These are phyloP conservation scores for Macrophomina tecta DNA, from an alignment of 2,329 filamentous ascomycete species.

Conservation along the genomic window DNA sequence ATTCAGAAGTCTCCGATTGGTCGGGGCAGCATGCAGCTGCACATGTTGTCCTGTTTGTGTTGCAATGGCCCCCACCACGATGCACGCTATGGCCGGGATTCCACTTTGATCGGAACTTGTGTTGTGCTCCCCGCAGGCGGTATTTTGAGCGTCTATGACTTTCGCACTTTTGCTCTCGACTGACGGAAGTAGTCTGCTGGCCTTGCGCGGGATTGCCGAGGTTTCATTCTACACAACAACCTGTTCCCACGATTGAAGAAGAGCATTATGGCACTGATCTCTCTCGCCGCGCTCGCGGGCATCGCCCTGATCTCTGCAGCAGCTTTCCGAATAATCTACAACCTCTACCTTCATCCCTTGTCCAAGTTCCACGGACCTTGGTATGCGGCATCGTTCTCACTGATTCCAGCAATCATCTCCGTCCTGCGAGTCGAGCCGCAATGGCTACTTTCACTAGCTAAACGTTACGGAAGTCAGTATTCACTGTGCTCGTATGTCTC, in stretches of 20 bases:
- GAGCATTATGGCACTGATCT: neutral
- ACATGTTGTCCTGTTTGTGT: neutral
- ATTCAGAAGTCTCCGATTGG: neutral
- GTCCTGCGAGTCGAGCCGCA: conserved; percentile 38
- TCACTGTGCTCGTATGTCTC: neutral
- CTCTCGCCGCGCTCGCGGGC: neutral
- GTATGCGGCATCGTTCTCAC: conserved; percentile 17
- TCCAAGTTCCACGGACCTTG: conserved; percentile 20
- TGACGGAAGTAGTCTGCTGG: neutral
- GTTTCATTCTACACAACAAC: neutral
- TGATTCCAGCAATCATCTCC: conserved; percentile 35
- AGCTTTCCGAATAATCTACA: conserved; percentile 2
- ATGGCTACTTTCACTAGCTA: conserved; percentile 38
- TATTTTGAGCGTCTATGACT: neutral
- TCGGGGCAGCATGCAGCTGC: neutral
- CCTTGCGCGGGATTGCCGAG: neutral
- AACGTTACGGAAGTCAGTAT: conserved; percentile 38
- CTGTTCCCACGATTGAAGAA: neutral
- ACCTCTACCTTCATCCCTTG: conserved; percentile 20
- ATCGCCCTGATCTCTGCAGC: neutral
- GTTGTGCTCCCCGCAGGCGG: neutral
- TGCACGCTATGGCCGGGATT: neutral
- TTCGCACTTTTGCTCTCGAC: too few species aligned
- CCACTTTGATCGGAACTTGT: neutral
- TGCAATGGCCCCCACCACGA: neutral